Base-by-base conservation (phyloP, 1,139 yeast species). In the Taphrina flavorubra region DNA sequence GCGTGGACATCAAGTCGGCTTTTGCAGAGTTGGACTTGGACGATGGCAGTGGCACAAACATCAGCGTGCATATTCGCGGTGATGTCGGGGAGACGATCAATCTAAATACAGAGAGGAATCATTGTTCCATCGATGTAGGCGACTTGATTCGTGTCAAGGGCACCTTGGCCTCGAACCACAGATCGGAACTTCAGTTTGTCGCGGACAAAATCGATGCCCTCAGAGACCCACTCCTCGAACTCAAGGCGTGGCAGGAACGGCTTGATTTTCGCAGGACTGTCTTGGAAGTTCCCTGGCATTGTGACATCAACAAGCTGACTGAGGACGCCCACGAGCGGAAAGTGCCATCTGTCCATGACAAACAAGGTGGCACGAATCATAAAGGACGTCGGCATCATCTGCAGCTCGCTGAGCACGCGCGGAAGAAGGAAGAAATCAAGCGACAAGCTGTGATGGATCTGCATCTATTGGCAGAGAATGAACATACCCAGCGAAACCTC, bases 11-110 rank as follows among this genome's bases (percentile, higher is more conserved):
- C 14, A 49, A 39, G 46, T 20, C 47, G 11, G 37, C 60, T 14
- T 63, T 44, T 34, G 56, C 61, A 11, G 67, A 63, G 56, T 25
- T 59, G 31, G 56, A 44, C 34, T 46, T 69, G 3, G 70, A 69
- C 36, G 70, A 69, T 46, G 61, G 68, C 25, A 69, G 70, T 47
- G 70, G 70, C 18, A 25, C 51, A 10, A 49, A 36, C 36, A 59
- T 68, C 11, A 59, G 60, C 10, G 56, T 55, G 7, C 34, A 55
- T 31, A 18, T 46, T 11, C 34, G 46, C 6, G 67, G 42, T 6
- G 14, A 51, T 1, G 44, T 65, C 16, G 56, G 57, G 11, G 55
- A 44, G 10, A 18, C 61, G 8, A 42, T 57, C 39, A 34, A 63
- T 5, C 49, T 36, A 3, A 53, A 58, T 25, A 18, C 44, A 18